Base-by-base conservation (phyloP, 1,139 yeast genomes). In the Nakaseomyces bracarensis region DNA sequence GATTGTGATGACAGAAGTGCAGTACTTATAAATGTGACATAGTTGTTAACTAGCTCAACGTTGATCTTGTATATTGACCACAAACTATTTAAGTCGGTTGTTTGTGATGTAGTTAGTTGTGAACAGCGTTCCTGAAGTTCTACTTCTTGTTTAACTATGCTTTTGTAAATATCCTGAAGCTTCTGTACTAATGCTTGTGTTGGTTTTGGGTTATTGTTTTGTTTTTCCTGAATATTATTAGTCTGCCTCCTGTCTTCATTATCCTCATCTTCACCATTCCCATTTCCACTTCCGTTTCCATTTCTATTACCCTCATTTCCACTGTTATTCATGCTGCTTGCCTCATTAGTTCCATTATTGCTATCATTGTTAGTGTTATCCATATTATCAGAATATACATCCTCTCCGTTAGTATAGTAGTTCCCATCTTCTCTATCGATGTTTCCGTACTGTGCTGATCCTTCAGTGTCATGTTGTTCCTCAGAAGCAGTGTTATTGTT, bases 21-120 rank as follows among this genome's bases (percentile, higher is more conserved):
- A 16, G 83, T 79, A 7, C 81, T 71, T 41, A 82, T 63, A 53
- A 82, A 81, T 53, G 81, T 85, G 47, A 79, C 77, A 57, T 82
- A 82, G 52, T 79, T 76, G 57, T 81, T 84, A 45, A 81, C 66
- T 38, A 82, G 61, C 21, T 78, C 77, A 21, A 78, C 68, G 56
- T 80, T 79, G 50, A 77, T 75, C 58, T 77, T 82, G 60, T 81
- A 81, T 13, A 79, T 79, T 11, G 76, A 69, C 89, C 89, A 81
- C 42, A 81, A 62, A 52, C 79, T 82, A 49, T 79, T 63, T 54
- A 66, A 49, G 67, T 65, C 79, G 61, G 56, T 77, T 57, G 64
- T 76, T 76, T 38, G 81, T 10, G 61, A 58, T 3, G 57, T 53
- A 7, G 63, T 58, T 60, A 57, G 67, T 58, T 58, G 75, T 69